Conservation (phyloP, 306 rosid species). For the Glycine latifolia region DNA sequence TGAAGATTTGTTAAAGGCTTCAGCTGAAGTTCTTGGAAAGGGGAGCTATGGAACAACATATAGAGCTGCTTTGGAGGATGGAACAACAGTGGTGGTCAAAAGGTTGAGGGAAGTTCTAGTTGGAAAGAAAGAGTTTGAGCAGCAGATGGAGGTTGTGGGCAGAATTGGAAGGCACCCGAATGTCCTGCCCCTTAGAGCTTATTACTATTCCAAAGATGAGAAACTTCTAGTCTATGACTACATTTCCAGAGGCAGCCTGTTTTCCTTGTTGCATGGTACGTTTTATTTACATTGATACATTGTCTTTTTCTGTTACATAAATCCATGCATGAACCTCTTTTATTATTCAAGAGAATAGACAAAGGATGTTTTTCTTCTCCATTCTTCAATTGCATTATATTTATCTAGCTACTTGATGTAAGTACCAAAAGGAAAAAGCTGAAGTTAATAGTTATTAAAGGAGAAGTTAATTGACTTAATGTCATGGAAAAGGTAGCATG, state of each 20-base stretch:
- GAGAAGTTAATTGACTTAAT: neutral
- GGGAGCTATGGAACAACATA: constrained; percentile 78
- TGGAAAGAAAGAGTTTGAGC: constrained; percentile 74
- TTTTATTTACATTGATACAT: constrained; percentile 27
- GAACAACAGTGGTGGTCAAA: constrained; percentile 68
- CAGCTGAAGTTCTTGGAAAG: constrained; percentile 85
- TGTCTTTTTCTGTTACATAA: constrained; percentile 6
- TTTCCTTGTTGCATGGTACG: constrained; percentile 70
- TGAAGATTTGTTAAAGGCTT: constrained; percentile 77
- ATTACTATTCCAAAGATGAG: constrained; percentile 80
- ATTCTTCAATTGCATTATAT: constrained; percentile 26
- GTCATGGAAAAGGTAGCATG: constrained; percentile 1
- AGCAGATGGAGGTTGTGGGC: constrained; percentile 70
- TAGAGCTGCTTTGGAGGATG: constrained; percentile 75
- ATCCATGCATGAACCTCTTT: neutral
- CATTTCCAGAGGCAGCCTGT: constrained; percentile 72
- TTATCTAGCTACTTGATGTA: constrained; percentile 13
- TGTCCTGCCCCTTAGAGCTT: constrained; percentile 66
- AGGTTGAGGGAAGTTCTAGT: constrained; percentile 65
- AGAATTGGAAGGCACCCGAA: constrained; percentile 64
- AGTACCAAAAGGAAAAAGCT: constrained; percentile 25
- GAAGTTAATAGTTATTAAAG: constrained; percentile 15
- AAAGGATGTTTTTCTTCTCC: neutral
- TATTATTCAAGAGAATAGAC: neutral
- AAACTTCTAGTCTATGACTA: constrained; percentile 69